phyloP scores from a whole-genome alignment of 2,329 filamentous ascomycete species.

The Dactylellina haptotyla region DNA sequence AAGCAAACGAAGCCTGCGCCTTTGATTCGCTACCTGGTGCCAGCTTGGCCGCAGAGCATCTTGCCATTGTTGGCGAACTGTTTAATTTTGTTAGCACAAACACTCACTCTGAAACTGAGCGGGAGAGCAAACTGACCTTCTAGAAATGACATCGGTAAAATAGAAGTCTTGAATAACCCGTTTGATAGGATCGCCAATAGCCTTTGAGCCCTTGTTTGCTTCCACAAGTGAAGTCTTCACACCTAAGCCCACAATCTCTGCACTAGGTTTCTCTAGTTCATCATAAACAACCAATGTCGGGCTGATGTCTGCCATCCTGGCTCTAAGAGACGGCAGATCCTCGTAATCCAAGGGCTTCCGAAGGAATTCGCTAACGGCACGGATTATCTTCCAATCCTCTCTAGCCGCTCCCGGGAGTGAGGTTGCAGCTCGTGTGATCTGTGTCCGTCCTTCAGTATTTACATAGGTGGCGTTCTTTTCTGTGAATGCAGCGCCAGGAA shows the following conservation, averaged over 20 bases:
- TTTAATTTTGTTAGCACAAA: slow-evolving; percentile 52
- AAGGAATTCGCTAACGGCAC: slow-evolving; percentile 90
- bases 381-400: slow-evolving; percentile 99
- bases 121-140: slow-evolving; percentile 73
- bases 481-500: slow-evolving; percentile 94
- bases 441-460: slow-evolving; percentile 96
- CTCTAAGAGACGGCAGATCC: slow-evolving; percentile 85
- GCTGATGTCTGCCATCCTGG: slow-evolving; percentile 94
- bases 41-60: slow-evolving; percentile 92
- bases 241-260: slow-evolving; percentile 52
- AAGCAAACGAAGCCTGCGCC: slow-evolving; percentile 50
- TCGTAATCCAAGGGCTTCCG: slow-evolving; percentile 89
- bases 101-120: slow-evolving; percentile 43
- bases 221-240: slow-evolving; percentile 94
- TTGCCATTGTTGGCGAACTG: slow-evolving; percentile 97
- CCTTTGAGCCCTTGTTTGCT: slow-evolving; percentile 87
- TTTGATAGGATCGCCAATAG: slow-evolving; percentile 78
- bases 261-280: slow-evolving; percentile 75
- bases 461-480: slow-evolving; percentile 96
- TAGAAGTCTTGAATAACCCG: slow-evolving; percentile 95
- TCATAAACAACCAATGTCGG: slow-evolving; percentile 91
- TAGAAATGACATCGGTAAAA: slow-evolving; percentile 95
- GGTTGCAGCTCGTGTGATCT: slow-evolving; percentile 90
- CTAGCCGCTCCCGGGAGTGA: slow-evolving; percentile 87
- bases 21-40: slow-evolving; percentile 50